These are phyloP conservation scores for Chlorella vulgaris DNA, from an alignment of 139 green algal species.

Conservation along the genomic window DNA sequence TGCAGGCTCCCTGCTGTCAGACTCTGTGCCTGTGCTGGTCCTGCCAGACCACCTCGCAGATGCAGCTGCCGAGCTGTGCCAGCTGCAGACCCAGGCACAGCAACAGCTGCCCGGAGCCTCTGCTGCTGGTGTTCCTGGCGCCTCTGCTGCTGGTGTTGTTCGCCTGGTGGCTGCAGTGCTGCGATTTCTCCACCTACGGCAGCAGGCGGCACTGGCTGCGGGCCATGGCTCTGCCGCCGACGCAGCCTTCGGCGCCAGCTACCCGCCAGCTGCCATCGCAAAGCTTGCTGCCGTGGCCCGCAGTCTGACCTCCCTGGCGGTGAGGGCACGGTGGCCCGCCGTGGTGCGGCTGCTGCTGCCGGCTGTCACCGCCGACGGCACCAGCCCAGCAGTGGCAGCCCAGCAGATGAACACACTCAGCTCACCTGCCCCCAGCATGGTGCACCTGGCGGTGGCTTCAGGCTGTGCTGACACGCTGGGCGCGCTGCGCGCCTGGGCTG, in stretches of 20 bases:
- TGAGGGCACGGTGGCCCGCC: not conserved
- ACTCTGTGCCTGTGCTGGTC: not conserved
- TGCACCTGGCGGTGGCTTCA: not conserved
- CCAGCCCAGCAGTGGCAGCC: not conserved
- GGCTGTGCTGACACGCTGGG: not conserved
- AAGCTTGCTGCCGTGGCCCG: not conserved
- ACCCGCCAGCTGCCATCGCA: not conserved
- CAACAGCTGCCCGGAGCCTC: not conserved
- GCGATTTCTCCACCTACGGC: not conserved
- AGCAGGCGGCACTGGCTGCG: not conserved
- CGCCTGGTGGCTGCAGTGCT: not conserved
- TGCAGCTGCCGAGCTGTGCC: not conserved
- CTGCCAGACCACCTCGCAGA: not conserved
- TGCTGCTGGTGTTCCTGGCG: too few relatives aligned
- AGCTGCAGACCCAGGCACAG: not conserved
- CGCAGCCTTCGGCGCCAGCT: not conserved
- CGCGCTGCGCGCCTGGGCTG: not conserved
- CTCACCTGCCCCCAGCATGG: not conserved
- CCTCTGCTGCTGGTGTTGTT: not conserved
- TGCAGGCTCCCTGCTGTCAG: not conserved
- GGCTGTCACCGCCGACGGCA: not conserved
- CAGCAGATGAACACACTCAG: not conserved
- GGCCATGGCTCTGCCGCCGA: not conserved
- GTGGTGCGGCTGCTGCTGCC: conserved; percentile 1
- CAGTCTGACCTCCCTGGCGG: not conserved